Base-by-base conservation (phyloP, 2,329 filamentous ascomycete species). In the Nothophoma quercina region DNA sequence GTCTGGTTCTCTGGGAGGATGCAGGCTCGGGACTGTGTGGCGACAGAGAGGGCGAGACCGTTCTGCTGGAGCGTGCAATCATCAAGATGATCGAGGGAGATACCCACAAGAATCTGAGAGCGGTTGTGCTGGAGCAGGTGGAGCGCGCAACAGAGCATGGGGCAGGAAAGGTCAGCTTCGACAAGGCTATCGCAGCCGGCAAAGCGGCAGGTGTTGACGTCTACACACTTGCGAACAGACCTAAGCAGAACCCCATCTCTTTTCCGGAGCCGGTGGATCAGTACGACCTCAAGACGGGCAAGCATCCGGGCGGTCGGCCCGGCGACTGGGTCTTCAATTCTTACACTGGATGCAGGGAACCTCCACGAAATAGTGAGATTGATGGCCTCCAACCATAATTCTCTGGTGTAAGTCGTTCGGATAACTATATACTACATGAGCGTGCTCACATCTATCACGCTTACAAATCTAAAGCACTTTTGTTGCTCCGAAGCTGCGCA, bases 251-350 rank as follows among this genome's bases (percentile, higher is more conserved):
- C 8, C 1, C 23, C 18, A 21, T 36, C 5, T n/a, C 22, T 9
- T 47, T 38, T n/a, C 43, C 43, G 5, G 43, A 38, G 26, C 32
- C 32, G 18, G 23, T 47, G 33, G 33, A 47, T 26, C 21, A 21
- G 43, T 46, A 22, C 10, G 43, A 46, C 21, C 9, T 46, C n/a
- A 36, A 38, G 33, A 46, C 43, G 25, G 43, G 43, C 1, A 46
- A 21, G n/a, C 22, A 28, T 29, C 22, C 32, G 16, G 32, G 13
- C 16, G 23, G 43, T 10, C 30, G 22, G 9, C 15, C 43, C 3
- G 28, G 15, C n/a, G 32, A 29, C 16, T 46, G 33, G 32, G 43
- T 36, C 21, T 46, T 46, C 13, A 21, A 46, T 29, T 13, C 13
- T 29, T 46, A 46, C 13, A 28, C 22, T 36, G 43, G 43, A 19